Evolutionary conservation across 768 basidiomycete genomes (phyloP).

Genomic region (Mycena amicta): DNA sequence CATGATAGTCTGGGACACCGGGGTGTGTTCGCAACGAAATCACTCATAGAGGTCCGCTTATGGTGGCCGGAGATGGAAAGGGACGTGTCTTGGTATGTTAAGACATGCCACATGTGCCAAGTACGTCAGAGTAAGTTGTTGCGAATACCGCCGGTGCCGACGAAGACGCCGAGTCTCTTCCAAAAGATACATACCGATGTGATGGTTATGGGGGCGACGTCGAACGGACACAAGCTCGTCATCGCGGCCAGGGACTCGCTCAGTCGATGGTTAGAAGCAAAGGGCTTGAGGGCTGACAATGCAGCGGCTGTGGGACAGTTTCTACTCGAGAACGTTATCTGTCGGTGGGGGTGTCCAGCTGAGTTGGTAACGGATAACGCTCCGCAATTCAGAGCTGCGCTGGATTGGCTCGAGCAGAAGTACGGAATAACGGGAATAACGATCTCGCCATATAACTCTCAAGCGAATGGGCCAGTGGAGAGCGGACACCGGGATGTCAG

Average conservation of each 20-base stretch:
- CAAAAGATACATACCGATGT: constrained; percentile 28
- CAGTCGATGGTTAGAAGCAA: constrained; percentile 26
- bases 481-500: constrained; percentile 28
- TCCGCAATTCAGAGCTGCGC: constrained; percentile 25
- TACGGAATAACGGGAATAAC: constrained; percentile 35
- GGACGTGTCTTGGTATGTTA: constrained; percentile 29
- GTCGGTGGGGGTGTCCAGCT: constrained; percentile 38
- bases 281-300: constrained; percentile 24
- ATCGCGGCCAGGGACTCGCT: constrained; percentile 26
- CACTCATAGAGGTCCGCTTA: constrained; percentile 23
- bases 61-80: constrained; percentile 33
- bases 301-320: constrained; percentile 24
- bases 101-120: constrained; percentile 30
- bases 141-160: constrained; percentile 18
- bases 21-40: constrained; percentile 23
- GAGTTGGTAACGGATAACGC: constrained; percentile 48
- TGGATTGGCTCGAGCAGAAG: constrained; percentile 26
- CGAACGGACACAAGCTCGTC: constrained; percentile 25
- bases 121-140: constrained; percentile 20
- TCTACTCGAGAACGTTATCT: constrained; percentile 34
- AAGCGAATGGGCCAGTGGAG: constrained; percentile 36
- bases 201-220: constrained; percentile 23
- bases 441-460: constrained; percentile 38
- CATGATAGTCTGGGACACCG: constrained; percentile 31
- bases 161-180: constrained; percentile 26